Percentiles rank a stretch among this genome's conserved stretches.
These are phyloP conservation scores for Trypanosomatidae sp. DNA, from an alignment of 208 protist genomes.

Conservation along the genomic window DNA sequence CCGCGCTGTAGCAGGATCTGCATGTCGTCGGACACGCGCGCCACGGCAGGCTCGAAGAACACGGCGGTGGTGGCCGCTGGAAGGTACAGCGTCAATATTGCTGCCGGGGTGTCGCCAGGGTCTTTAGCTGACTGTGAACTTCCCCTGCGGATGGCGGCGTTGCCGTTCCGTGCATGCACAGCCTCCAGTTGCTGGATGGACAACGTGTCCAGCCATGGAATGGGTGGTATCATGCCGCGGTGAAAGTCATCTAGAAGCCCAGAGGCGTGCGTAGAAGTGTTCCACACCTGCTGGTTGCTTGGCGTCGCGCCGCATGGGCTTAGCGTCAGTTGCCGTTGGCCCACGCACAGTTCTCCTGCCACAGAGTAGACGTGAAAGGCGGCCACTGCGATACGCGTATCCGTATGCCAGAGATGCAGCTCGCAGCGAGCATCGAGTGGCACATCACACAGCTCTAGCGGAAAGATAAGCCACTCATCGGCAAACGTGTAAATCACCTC, in stretches of 20 bases:
- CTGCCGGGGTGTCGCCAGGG: neutral
- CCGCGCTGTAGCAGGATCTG: neutral
- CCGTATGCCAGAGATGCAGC: conserved; percentile 25
- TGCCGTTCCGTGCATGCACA: conserved; percentile 1
- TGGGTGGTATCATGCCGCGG: conserved; percentile 39
- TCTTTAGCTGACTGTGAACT: neutral
- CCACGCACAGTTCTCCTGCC: conserved; percentile 54
- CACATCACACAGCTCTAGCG: conserved; percentile 81
- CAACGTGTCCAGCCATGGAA: conserved; percentile 82
- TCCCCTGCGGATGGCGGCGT: conserved; percentile 4
- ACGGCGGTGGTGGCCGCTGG: conserved; percentile 41
- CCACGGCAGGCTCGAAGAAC: conserved; percentile 25
- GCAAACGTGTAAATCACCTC: conserved; percentile 9
- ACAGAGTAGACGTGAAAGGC: conserved; percentile 36
- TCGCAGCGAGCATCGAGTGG: conserved; percentile 63
- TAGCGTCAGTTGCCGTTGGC: conserved; percentile 33
- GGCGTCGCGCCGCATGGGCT: neutral
- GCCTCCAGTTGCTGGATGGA: conserved; percentile 46
- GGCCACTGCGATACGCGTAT: conserved; percentile 11
- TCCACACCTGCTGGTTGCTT: neutral
- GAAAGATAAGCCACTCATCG: conserved; percentile 64
- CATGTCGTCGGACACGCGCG: conserved; percentile 3
- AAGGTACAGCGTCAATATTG: conserved; percentile 40
- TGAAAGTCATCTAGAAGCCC: conserved; percentile 22
- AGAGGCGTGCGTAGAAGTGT: conserved; percentile 3